Conservation (phyloP, 2,329 filamentous ascomycete species). For the Fusarium sp. region DNA sequence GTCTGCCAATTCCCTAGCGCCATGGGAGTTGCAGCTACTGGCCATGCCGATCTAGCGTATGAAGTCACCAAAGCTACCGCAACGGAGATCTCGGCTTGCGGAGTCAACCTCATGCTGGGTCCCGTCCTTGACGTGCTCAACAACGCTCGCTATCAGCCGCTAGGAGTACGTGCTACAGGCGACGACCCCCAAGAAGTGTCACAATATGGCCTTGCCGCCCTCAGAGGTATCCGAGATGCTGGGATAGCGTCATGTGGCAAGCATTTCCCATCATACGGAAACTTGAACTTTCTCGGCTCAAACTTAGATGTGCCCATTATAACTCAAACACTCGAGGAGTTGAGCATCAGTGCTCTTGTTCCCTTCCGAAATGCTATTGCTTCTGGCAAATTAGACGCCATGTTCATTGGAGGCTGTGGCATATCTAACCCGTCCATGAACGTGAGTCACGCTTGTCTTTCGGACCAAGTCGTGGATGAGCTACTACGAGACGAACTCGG, state of each 20-base stretch:
- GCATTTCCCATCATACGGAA: slow-evolving; percentile 96
- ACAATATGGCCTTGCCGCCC: slow-evolving; percentile 88
- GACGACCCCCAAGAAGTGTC: slow-evolving; percentile 97
- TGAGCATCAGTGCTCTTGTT: slow-evolving; percentile 90
- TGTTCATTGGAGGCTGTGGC: slow-evolving; percentile 95
- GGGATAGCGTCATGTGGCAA: slow-evolving; percentile 92
- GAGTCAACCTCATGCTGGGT: slow-evolving; percentile 95
- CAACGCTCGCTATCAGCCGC: slow-evolving; percentile 89
- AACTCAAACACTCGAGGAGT: slow-evolving; percentile 91
- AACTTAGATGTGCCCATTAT: slow-evolving; percentile 95
- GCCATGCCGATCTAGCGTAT: slow-evolving; percentile 86
- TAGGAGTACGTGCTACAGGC: slow-evolving; percentile 89
- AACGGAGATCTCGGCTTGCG: slow-evolving; percentile 90
- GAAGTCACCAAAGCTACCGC: slow-evolving; percentile 94
- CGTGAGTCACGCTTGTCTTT: slow-evolving; percentile 94
- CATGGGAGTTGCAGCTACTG: slow-evolving; percentile 96
- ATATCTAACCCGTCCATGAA: slow-evolving; percentile 94
- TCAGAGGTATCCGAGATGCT: slow-evolving; percentile 93
- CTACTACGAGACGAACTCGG: slow-evolving; percentile 88
- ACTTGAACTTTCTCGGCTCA: slow-evolving; percentile 91
- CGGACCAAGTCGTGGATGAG: slow-evolving; percentile 92
- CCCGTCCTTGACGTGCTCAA: slow-evolving; percentile 94
- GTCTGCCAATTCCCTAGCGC: slow-evolving; percentile 97
- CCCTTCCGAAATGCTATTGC: slow-evolving; percentile 92
- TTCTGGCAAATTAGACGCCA: slow-evolving; percentile 84